phyloP scores from a whole-genome alignment of 352 stramenopile species.

The Phytophthora brassicae region DNA sequence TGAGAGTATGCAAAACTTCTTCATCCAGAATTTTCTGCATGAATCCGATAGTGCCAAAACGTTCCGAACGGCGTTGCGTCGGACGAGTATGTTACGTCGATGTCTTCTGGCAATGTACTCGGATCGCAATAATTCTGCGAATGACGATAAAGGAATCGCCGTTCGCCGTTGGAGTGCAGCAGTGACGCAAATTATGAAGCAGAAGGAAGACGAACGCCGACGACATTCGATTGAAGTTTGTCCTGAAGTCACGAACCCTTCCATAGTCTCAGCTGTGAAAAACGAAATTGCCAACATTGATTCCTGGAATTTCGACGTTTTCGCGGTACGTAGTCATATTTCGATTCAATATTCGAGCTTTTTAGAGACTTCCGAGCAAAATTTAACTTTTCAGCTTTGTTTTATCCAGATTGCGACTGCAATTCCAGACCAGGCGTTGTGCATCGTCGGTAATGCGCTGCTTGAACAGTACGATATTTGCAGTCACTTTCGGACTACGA shows the following conservation, averaged over 20 bases:
- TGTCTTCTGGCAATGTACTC: slow-evolving; percentile 75
- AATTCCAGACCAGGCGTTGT: slow-evolving; percentile 57
- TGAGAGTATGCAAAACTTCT: slow-evolving; percentile 83
- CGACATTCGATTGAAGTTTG: slow-evolving; percentile 52
- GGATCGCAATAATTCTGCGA: slow-evolving; percentile 27
- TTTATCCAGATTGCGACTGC: slow-evolving; percentile 43
- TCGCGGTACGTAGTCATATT: slow-evolving; percentile 37
- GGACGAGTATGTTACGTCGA: slow-evolving; percentile 72
- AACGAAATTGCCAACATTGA: slow-evolving; percentile 55
- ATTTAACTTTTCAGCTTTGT: too few relatives aligned
- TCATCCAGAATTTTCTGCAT: slow-evolving; percentile 87
- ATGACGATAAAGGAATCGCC: slow-evolving; percentile 26
- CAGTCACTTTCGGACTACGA: slow-evolving; percentile 62
- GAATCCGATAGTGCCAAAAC: slow-evolving; percentile 73
- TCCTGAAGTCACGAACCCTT: slow-evolving; percentile 51
- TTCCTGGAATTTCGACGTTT: slow-evolving; percentile 74
- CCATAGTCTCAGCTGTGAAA: slow-evolving; percentile 50
- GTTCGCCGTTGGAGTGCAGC: slow-evolving; percentile 43
- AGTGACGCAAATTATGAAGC: slow-evolving; percentile 37
- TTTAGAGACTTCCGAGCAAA: not conserved
- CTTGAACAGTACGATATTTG: slow-evolving; percentile 72
- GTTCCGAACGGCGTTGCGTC: slow-evolving; percentile 63
- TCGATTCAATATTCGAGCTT: not conserved
- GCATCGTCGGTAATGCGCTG: slow-evolving; percentile 74
- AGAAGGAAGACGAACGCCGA: slow-evolving; percentile 39